These are phyloP conservation scores for Calycina marina DNA, from an alignment of 2,329 filamentous ascomycete genomes.

Conservation along the genomic window DNA sequence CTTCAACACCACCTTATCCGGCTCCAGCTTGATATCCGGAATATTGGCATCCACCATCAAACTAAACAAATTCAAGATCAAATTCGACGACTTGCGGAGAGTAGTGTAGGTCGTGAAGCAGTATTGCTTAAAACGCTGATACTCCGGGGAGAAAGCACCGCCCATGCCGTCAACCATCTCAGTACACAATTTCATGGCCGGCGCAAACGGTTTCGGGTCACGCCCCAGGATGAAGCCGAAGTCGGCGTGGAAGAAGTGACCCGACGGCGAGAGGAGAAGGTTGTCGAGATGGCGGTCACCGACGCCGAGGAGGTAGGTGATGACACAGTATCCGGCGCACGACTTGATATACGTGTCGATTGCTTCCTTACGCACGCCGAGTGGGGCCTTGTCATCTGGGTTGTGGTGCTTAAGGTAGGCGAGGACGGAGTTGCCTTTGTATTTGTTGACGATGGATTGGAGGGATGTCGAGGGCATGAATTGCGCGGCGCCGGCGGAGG, in stretches of 20 bases:
- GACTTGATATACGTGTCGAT: conserved; percentile 94
- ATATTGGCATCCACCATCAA: conserved; percentile 98
- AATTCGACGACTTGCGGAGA: conserved; percentile 72
- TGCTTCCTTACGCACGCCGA: conserved; percentile 80
- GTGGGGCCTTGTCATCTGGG: conserved; percentile 64
- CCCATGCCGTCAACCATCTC: conserved; percentile 99
- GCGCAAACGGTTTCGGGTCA: conserved; percentile 93
- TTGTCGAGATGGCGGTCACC: conserved; percentile 95
- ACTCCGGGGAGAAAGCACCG: conserved; percentile 65
- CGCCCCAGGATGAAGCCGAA: conserved; percentile 96
- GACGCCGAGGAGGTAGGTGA: conserved; percentile 93
- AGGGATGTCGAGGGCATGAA: conserved; percentile 81
- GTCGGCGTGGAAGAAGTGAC: conserved; percentile 95
- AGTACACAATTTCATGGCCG: conserved; percentile 89
- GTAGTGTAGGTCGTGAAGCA: conserved; percentile 92
- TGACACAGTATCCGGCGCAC: conserved; percentile 94
- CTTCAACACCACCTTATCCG: conserved; percentile 87
- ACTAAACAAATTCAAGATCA: conserved; percentile 90
- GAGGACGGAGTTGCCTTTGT: conserved; percentile 58
- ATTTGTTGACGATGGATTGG: conserved; percentile 70
- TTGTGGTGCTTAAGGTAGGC: conserved; percentile 82
- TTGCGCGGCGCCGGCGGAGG: conserved; percentile 78
- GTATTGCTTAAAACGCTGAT: conserved; percentile 83
- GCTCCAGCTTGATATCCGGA: conserved; percentile 82
- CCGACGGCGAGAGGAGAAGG: conserved; percentile 75